phyloP scores from a whole-genome alignment of 2,329 filamentous ascomycete species.

The Cladosporium sp. region DNA sequence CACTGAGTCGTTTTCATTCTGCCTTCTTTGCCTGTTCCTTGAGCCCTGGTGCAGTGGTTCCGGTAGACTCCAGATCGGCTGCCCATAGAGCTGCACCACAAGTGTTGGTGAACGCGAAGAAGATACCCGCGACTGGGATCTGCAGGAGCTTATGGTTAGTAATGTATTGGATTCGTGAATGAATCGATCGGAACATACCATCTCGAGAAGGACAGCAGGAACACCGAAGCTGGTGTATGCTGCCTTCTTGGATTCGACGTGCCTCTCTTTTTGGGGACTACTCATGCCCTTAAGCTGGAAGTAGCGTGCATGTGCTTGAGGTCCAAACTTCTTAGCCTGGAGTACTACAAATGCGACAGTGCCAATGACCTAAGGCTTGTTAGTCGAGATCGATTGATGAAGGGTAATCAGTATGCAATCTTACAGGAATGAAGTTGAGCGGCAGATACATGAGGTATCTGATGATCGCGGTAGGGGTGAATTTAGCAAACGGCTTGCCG shows the following conservation, averaged over 20 bases:
- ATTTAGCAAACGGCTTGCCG: slow-evolving; percentile 51
- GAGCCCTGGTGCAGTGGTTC: slow-evolving; percentile 30
- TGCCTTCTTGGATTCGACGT: slow-evolving; percentile 65
- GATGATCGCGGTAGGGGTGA: slow-evolving; percentile 58
- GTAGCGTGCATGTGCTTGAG: slow-evolving; percentile 61
- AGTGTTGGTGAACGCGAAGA: slow-evolving; percentile 87
- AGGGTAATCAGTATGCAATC: not conserved
- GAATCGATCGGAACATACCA: slow-evolving; percentile 36
- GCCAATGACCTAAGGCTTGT: slow-evolving; percentile 57
- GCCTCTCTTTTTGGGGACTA: slow-evolving; percentile 59
- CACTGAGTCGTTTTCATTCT: not conserved
- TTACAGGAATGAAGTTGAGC: slow-evolving; percentile 77
- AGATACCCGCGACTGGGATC: slow-evolving; percentile 72
- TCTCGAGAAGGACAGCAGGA: slow-evolving; percentile 74
- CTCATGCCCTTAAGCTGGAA: slow-evolving; percentile 89
- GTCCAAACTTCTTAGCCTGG: slow-evolving; percentile 56
- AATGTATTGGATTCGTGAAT: not conserved
- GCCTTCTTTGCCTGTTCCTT: slow-evolving; percentile 25
- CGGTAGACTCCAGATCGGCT: slow-evolving; percentile 49
- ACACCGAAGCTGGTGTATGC: slow-evolving; percentile 86
- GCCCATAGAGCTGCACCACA: slow-evolving; percentile 95
- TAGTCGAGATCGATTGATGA: slow-evolving; percentile 18
- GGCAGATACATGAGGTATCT: slow-evolving; percentile 82
- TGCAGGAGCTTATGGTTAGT: not conserved
- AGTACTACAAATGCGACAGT: slow-evolving; percentile 74